These are phyloP conservation scores for Solanum pinnatisectum DNA, from an alignment of 257 asterid genomes.

Conservation along the genomic window DNA sequence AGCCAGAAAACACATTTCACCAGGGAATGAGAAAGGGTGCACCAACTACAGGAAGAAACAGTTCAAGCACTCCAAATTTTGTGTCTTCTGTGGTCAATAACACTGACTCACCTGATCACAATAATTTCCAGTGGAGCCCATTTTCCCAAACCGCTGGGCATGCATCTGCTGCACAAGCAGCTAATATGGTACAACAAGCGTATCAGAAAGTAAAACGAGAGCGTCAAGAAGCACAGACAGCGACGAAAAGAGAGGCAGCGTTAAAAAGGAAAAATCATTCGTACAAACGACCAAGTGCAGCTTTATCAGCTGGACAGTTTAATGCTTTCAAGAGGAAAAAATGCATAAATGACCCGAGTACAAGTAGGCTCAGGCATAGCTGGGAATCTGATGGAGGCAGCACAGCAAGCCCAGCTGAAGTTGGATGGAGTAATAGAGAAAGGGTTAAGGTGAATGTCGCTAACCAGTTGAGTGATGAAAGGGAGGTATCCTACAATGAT, in stretches of 20 bases:
- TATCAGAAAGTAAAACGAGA: constrained; percentile 68
- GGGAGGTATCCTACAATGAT: constrained; percentile 7
- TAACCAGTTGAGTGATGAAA: constrained; percentile 7
- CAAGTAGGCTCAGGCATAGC: constrained; percentile 16
- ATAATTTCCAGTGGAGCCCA: constrained; percentile 56
- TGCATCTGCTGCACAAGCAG: constrained; percentile 54
- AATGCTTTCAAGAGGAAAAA: constrained; percentile 52
- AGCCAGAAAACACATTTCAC: constrained; percentile 17
- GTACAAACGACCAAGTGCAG: constrained; percentile 31
- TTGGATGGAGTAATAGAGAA: constrained; percentile 2
- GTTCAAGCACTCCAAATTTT: constrained; percentile 11
- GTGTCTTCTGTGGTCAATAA: constrained; percentile 2
- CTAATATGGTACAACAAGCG: constrained; percentile 64
- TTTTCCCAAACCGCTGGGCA: constrained; percentile 41
- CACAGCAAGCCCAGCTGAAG: constrained; percentile 8
- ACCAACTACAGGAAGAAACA: constrained; percentile 10
- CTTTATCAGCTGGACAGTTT: constrained; percentile 17
- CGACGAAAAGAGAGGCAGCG: constrained; percentile 46
- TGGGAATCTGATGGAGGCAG: constrained; percentile 6
- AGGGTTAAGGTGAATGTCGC: neutral
- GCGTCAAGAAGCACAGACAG: constrained; percentile 64
- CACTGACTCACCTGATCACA: neutral
- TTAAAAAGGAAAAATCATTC: constrained; percentile 27
- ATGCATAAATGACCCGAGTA: constrained; percentile 28
- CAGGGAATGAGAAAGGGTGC: constrained; percentile 3